Base-by-base conservation (phyloP, 331 rosid genomes). In the Rhamnella rubrinervis region DNA sequence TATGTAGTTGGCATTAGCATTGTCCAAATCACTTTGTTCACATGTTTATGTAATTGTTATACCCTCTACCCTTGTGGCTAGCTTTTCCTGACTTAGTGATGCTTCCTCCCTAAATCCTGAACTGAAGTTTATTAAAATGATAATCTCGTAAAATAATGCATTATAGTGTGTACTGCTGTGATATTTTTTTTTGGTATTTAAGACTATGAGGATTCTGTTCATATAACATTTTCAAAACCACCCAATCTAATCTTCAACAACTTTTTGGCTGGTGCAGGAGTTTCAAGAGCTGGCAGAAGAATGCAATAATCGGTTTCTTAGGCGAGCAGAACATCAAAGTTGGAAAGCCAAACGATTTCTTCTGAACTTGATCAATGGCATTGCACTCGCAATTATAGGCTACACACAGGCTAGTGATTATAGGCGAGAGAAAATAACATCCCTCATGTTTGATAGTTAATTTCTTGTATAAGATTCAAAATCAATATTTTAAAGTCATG, bases 261-360 rank as follows among this genome's bases (percentile, higher is more conserved):
- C 50, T 59, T 53, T 47, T 74, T 68, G 66, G 44, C 65, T 80
- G 74, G 50, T 80, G 74, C 84, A 91, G 97, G 93, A 91, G 96
- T 85, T 91, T 95, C 81, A 91, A 91, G 84, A 47, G 99, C 78
- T 91, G 97, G 98, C 95, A 95, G 82, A 95, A 87, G 96, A 91
- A 83, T 37, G 97, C 96, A 52, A 91, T 91, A 67, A 84, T 81
- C 37, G 87, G 69, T 50, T 95, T 85, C 78, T 76, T 95, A 55
- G 58, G 77, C 0, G 91, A 83, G 77, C 88, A 72, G 83, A 84
- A 82, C 73, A 73, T 93, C 17, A 80, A 69, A 75, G 78, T 91
- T 57, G 96, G 95, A 71, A 93, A 91, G 59, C 85, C 98, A 11
- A 86, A 79, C 55, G 88, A 87, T 75, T 91, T 93, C 80, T 70